Evolutionary conservation across 2,329 filamentous ascomycete species (phyloP), one percentile per base, ranked within the genome.

Genomic region (Magnaporthiopsis rhizophila): DNA sequence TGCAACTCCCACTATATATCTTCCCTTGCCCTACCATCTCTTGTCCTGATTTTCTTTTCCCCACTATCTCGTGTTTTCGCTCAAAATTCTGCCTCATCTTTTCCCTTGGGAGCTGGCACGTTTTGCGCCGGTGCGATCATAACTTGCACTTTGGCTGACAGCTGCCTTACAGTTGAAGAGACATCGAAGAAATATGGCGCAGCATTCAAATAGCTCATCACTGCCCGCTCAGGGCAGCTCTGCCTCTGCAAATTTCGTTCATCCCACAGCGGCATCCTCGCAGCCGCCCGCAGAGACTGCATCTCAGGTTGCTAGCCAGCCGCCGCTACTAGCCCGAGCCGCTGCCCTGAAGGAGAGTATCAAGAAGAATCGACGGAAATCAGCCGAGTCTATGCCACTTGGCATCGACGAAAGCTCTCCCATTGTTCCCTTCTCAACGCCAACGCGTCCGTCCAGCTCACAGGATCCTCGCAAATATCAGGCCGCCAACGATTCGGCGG

Each of bases 301-400:
- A 53, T 9, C 45, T 45, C 38, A 45, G 18, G 13, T 13, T 24
- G n/a, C 18, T 5, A 21, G 4, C 15, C 38, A n/a, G 18, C 7
- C 21, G 21, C n/a, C 45, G 45, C 45, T 66, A n/a, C 32, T 60
- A 6, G 24, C 61, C 30, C 26, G 59, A 45, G 64, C 62, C 7
- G 59, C 64, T 18, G 60, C 64, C 26, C 64, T 66, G 11, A 65
- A 64, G 32, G 60, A 64, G 26, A 45, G 50, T 26, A 58, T 66
- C 15, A 63, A 63, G 57, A 18, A 63, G 38, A 26, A 26, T 58
- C 7, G 28, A 50, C 18, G 11, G 64, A 63, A 36, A 57, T 38
- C 21, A 18, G 57, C 21, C 24, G 24, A 15, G 3, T 12, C 26
- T 11, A 11, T 12, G 57, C n/a, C 13, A 28, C 2, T 12, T 15